phyloP scores from a whole-genome alignment of 2,329 filamentous ascomycete genomes.

The Aureobasidium sp. region DNA sequence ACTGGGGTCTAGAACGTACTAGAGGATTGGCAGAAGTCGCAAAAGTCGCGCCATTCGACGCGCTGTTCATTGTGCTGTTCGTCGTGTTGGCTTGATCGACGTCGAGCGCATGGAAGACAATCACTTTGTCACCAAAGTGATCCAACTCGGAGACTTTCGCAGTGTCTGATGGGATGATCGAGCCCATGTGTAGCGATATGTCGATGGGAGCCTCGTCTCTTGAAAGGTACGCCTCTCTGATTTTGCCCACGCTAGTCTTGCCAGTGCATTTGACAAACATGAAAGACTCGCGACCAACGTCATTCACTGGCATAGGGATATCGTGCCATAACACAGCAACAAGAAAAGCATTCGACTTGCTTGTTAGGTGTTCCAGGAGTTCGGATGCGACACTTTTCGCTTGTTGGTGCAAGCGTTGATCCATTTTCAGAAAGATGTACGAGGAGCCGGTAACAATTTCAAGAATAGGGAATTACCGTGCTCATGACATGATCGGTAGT shows the following conservation, averaged over 20 bases:
- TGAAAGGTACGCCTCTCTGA: conserved; percentile 23
- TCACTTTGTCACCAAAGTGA: not conserved
- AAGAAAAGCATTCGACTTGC: conserved; percentile 26
- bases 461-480: not conserved
- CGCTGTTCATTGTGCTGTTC: not conserved
- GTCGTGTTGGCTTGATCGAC: not conserved
- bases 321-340: conserved; percentile 29
- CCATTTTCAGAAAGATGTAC: not conserved
- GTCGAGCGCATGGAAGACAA: not conserved
- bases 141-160: not conserved
- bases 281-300: conserved; percentile 24
- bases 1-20: not conserved
- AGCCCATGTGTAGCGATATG: not conserved
- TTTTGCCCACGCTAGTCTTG: conserved; percentile 19
- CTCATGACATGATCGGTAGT: not conserved
- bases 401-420: not conserved
- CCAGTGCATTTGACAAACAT: conserved; percentile 34
- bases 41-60: not conserved
- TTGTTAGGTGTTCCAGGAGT: conserved; percentile 1
- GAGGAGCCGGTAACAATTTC: not conserved
- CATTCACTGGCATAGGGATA: conserved; percentile 18
- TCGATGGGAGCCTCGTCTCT: not conserved
- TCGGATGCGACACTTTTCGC: conserved; percentile 15
- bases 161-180: not conserved
- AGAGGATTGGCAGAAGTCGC: not conserved